Base-by-base conservation (phyloP, 495 filamentous ascomycete genomes). In the Penicillium manginii region DNA sequence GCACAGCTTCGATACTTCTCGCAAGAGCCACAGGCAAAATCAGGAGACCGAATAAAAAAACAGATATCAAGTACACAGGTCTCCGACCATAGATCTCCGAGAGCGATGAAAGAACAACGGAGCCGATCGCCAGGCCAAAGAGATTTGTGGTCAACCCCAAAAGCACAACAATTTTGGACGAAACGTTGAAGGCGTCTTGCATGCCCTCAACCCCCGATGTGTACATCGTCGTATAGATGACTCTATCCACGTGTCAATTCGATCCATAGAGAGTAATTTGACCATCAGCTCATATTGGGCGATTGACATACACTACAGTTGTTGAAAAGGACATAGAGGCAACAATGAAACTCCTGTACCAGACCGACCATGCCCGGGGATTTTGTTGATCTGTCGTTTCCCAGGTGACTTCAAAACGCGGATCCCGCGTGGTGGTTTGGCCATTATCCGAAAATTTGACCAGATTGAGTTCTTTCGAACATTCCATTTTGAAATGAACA, bases 171-270 rank as follows among this genome's bases (percentile, higher is more conserved):
- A 83, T 80, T 39, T 80, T 68, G 3, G 73, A 81, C 2, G 65
- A 64, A 18, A 87, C 78, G 46, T 81, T 62, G 65, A 90, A 93
- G 31, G 86, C 82, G 15, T 78, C 66, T 73, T 86, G 82, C 70
- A 96, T 78, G 0, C 88, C 87, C 0, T 83, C 79, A 26, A 86
- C 80, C 31, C 84, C 85, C 0, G 86, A 83, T 15, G 90, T 89
- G 68, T 92, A 93, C 62, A 84, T 87, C 6, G 91, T 93, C 10
- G 83, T 86, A 66, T 91, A 91, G 29, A 93, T 76, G 11, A 93
- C 84, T 23, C 78, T 79, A 26, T 1, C 49, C 4, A 21, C 10
- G 8, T 12, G 42, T 37, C 14, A 21, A 52, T 22, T 37, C 9
- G 26, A 8, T 11, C 14, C 12, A 15, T 37, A 10, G 9, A 15